These are phyloP conservation scores for Coelastrella sp. DNA, from an alignment of 139 green algal genomes.

Conservation along the genomic window DNA sequence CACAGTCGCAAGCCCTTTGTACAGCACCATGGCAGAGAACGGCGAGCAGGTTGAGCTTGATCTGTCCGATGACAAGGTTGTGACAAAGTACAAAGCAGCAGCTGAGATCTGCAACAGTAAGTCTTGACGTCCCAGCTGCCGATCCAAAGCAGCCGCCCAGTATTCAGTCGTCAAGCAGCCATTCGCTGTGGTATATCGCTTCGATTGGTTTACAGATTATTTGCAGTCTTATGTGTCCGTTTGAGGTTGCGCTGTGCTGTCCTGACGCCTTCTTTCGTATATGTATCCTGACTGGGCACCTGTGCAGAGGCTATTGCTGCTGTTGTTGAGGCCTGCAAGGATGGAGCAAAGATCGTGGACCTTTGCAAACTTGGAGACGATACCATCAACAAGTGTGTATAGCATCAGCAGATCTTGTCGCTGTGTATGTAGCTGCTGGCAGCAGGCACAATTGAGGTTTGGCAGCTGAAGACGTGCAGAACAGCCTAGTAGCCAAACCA, in stretches of 20 bases:
- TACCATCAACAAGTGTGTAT: conserved; percentile 81
- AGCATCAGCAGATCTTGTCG: not conserved
- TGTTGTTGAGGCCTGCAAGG: conserved; percentile 79
- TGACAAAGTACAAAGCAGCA: conserved; percentile 99
- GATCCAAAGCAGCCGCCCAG: conserved; percentile 5
- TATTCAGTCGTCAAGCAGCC: not conserved
- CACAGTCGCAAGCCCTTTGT: not conserved
- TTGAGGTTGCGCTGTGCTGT: not conserved
- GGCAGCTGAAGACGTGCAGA: not conserved
- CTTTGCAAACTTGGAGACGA: conserved; percentile 88
- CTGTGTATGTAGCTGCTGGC: not conserved
- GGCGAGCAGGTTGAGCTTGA: conserved; percentile 75
- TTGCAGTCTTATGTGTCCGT: no score
- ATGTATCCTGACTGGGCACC: not conserved
- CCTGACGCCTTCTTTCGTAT: not conserved
- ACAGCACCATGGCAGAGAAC: conserved; percentile 10
- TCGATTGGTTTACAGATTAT: no score
- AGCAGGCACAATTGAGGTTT: no score
- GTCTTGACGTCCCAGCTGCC: conserved; percentile 47
- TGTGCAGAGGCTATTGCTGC: conserved; percentile 86
- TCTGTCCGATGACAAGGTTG: conserved; percentile 88
- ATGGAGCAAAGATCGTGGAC: conserved; percentile 94
- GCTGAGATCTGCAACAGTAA: conserved; percentile 97
- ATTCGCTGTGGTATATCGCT: not conserved
- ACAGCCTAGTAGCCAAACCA: not conserved